These are phyloP conservation scores for Sarocladium brachiariae DNA, from an alignment of 2,329 filamentous ascomycete species.

Conservation along the genomic window DNA sequence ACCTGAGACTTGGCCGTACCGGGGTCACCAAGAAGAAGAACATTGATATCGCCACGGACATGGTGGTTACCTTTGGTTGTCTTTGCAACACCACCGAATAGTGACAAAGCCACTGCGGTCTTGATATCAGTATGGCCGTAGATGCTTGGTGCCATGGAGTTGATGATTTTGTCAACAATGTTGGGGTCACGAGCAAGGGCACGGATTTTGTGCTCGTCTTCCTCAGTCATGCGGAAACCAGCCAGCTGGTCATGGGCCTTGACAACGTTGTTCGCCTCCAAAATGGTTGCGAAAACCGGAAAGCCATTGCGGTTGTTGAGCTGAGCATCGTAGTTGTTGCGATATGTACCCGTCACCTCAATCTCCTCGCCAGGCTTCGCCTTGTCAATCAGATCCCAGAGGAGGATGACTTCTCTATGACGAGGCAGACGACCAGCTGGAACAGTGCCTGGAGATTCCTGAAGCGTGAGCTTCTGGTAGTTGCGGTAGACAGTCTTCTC, in stretches of 20 bases:
- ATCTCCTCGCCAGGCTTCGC: constrained; percentile 98
- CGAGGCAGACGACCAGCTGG: constrained; percentile 91
- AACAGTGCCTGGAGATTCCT: constrained; percentile 95
- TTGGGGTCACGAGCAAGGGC: constrained; percentile 81
- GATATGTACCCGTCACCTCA: constrained; percentile 92
- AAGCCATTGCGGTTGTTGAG: constrained; percentile 99
- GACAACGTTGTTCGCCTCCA: constrained; percentile 95
- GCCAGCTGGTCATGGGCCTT: constrained; percentile 97
- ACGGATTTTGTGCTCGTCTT: constrained; percentile 88
- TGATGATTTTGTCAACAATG: constrained; percentile 87
- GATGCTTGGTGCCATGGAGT: constrained; percentile 92
- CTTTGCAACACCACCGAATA: constrained; percentile 94
- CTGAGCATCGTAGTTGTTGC: constrained; percentile 96
- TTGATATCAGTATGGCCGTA: constrained; percentile 97
- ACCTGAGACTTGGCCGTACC: constrained; percentile 98
- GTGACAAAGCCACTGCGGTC: constrained; percentile 85
- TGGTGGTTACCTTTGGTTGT: constrained; percentile 80
- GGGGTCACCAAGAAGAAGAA: constrained; percentile 89
- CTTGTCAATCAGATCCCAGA: constrained; percentile 94
- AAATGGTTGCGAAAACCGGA: constrained; percentile 93
- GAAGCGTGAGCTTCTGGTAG: constrained; percentile 94
- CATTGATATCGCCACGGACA: constrained; percentile 96
- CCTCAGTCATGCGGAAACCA: constrained; percentile 89
- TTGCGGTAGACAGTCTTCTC: constrained; percentile 98
- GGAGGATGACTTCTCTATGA: constrained; percentile 86